A percentile compares a stretch with the other conserved stretches of the same genome.
These are phyloP conservation scores for Pholiota molesta DNA, from an alignment of 768 basidiomycete genomes.

Conservation along the genomic window DNA sequence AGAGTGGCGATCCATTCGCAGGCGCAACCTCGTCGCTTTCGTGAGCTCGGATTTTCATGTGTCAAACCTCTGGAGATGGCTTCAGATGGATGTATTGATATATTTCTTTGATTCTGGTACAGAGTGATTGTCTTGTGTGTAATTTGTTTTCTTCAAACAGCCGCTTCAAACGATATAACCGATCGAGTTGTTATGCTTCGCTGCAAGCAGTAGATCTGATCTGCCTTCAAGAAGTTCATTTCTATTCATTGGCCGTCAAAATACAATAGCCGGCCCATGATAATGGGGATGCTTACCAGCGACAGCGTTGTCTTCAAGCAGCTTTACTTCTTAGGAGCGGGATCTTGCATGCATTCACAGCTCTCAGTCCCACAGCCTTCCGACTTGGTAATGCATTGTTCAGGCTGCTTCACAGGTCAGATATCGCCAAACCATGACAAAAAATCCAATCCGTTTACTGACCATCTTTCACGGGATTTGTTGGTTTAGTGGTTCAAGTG, in stretches of 20 bases:
- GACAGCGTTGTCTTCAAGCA: background rate
- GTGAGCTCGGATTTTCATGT: background rate
- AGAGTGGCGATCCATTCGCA: conserved; percentile 62
- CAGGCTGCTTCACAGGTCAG: conserved; percentile 10
- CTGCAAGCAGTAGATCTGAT: background rate
- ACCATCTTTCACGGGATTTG: conserved; percentile 12
- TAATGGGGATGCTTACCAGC: background rate
- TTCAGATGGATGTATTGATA: background rate
- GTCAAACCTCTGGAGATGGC: conserved; percentile 6
- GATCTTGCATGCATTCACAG: conserved; percentile 35
- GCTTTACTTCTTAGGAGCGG: conserved; percentile 35
- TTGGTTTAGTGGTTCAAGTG: background rate
- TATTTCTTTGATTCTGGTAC: background rate
- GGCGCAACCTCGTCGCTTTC: conserved; percentile 18
- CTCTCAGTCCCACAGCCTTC: conserved; percentile 25
- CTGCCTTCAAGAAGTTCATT: too few species aligned
- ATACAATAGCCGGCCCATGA: background rate
- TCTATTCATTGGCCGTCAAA: background rate
- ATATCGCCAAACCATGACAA: background rate
- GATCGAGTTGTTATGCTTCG: background rate
- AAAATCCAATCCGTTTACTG: background rate
- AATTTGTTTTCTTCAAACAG: background rate
- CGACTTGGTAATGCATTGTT: conserved; percentile 23
- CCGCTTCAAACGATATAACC: background rate
- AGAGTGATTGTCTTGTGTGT: background rate